Evolutionary conservation across 163 green algal species (phyloP).

Genomic region (Picocystis sp.): DNA sequence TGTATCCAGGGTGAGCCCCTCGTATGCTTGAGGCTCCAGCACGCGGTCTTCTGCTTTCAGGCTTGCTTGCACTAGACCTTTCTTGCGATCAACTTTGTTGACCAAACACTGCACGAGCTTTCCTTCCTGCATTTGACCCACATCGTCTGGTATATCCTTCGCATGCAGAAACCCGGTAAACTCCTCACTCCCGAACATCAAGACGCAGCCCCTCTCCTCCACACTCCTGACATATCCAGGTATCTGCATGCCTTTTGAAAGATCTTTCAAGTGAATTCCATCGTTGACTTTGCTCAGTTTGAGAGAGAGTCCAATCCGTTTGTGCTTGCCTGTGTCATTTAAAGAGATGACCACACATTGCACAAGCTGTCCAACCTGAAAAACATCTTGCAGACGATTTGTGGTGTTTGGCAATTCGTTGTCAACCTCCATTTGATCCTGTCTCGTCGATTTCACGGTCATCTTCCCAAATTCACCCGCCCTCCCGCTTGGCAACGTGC

Average conservation of each 20-base stretch:
- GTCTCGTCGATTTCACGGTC: background rate
- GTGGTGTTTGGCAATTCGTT: background rate
- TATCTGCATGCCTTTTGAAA: conserved; percentile 35
- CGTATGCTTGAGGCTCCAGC: background rate
- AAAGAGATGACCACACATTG: conserved; percentile 28
- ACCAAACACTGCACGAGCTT: background rate
- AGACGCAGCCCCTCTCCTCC: conserved; percentile 77
- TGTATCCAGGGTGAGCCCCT: conserved; percentile 10
- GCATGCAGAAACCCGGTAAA: background rate
- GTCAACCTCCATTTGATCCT: conserved; percentile 8
- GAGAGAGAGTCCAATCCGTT: conserved; percentile 31
- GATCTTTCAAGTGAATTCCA: conserved; percentile 6
- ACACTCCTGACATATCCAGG: conserved; percentile 49
- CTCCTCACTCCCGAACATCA: conserved; percentile 68
- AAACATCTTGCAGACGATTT: conserved; percentile 39
- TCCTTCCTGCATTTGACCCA: background rate
- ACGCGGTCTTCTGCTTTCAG: conserved; percentile 5
- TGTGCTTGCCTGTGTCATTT: conserved; percentile 14
- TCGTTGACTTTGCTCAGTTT: conserved; percentile 17
- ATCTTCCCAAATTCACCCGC: conserved; percentile 2
- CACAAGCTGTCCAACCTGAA: conserved; percentile 66
- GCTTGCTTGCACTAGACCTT: conserved; percentile 14
- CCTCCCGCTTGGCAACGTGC: conserved; percentile 36
- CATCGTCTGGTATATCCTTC: background rate
- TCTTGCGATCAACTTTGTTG: conserved; percentile 3